phyloP scores from a whole-genome alignment of 2,329 filamentous ascomycete species.

The Paramyrothecium roridum region DNA sequence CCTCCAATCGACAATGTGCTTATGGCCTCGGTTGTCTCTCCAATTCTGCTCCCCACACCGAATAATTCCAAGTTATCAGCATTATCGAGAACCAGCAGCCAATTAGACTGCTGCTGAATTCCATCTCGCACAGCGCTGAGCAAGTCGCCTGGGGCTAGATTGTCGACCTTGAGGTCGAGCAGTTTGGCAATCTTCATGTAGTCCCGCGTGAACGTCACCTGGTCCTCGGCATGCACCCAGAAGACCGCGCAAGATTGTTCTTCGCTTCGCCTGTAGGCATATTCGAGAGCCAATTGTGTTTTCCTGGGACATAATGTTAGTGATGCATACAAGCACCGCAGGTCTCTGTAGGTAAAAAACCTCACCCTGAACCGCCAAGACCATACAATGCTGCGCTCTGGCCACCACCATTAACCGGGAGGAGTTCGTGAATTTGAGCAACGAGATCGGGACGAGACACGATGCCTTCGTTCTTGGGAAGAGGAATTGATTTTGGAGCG shows the following conservation, averaged over 20 bases:
- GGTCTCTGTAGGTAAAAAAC: too few species aligned
- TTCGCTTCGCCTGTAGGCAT: slow-evolving; percentile 20
- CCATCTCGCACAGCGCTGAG: slow-evolving; percentile 7
- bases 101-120: slow-evolving; percentile 14
- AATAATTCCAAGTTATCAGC: slow-evolving; percentile 26
- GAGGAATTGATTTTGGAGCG: slow-evolving; percentile 2
- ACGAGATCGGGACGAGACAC: slow-evolving; percentile 2
- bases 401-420: background rate
- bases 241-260: slow-evolving; percentile 25
- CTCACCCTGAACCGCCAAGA: slow-evolving; percentile 11
- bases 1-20: background rate
- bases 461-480: slow-evolving; percentile 11
- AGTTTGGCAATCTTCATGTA: slow-evolving; percentile 24
- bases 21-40: too few species aligned
- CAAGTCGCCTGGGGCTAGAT: slow-evolving; percentile 15
- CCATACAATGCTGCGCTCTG: slow-evolving; percentile 11
- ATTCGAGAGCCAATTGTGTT: slow-evolving; percentile 33
- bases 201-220: slow-evolving; percentile 24
- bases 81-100: slow-evolving; percentile 30
- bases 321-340: too few species aligned
- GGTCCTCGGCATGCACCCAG: slow-evolving; percentile 31
- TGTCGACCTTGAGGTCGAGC: slow-evolving; percentile 12
- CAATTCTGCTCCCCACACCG: slow-evolving; percentile 6
- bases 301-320: slow-evolving; percentile 28
- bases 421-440: slow-evolving; percentile 2